Base-by-base conservation (phyloP, 2,329 filamentous ascomycete genomes). In the Colletotrichum sublineola region DNA sequence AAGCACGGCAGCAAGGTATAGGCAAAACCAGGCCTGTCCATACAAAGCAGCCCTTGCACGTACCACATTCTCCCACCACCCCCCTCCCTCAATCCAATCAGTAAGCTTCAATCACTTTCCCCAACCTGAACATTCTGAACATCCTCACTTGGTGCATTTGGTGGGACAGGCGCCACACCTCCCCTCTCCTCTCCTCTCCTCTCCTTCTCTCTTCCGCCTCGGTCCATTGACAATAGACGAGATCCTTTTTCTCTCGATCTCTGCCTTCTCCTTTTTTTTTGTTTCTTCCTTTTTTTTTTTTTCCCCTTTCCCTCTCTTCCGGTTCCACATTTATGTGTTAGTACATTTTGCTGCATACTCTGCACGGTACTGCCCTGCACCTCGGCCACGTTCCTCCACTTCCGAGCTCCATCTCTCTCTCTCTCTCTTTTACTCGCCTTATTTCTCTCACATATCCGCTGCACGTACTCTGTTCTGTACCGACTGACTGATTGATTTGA, bases 71-170 rank as follows among this genome's bases (percentile, higher is more conserved):
- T n/a, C 52, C 33, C 60, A 55, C 48, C 20, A 48, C 38, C 40
- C 42, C 56, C 56, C 36, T 61, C 36, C 15, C 33, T 57, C 33
- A 33, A 33, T 36, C 71, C 71, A 73, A 73, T 73, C 68, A 73
- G 46, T 36, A 61, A 71, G 68, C 71, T 71, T 55, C 58, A 36
- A 68, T 73, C 60, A 53, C 71, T 38, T 70, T 66, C 67, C 67
- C 52, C 56, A 44, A 63, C 44, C 64, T 67, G 61, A 52, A 53
- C 69, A 71, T 63, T 44, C 50, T 68, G 64, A 71, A 68, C 56
- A 68, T 71, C 68, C 68, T 71, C 64, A 61, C 63, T 62, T 64
- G 62, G 60, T 52, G 60, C 60, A 29, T 24, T 18, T 44, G 46
- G 68, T 60, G 53, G 58, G 53, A 60, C 60, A 63, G 53, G 65